Conservation (phyloP, 805 yeast species). For the Lipomyces anomalus region DNA sequence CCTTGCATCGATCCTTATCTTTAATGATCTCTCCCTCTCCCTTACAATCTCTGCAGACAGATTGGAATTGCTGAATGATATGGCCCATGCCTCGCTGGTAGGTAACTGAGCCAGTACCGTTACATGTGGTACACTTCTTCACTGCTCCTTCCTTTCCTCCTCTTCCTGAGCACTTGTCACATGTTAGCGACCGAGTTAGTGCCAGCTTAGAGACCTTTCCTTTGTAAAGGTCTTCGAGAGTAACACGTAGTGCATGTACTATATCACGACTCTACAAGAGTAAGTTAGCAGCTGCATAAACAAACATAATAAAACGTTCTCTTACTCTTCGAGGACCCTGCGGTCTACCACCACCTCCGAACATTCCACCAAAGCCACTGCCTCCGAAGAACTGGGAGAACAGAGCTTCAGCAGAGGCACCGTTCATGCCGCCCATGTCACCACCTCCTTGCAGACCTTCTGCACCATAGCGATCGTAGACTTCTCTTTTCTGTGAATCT, state of each 20-base stretch:
- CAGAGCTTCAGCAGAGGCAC: constrained; percentile 65
- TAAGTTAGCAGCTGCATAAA: background rate
- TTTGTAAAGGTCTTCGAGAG: constrained; percentile 87
- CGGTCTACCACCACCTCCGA: constrained; percentile 33
- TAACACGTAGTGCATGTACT: constrained; percentile 76
- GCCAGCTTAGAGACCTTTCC: constrained; percentile 95
- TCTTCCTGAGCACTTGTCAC: constrained; percentile 84
- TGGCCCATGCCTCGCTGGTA: constrained; percentile 99
- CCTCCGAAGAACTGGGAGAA: constrained; percentile 85
- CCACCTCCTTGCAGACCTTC: constrained; percentile 85
- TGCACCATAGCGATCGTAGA: constrained; percentile 86
- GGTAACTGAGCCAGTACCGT: constrained; percentile 86
- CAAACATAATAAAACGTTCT: background rate
- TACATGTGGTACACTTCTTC: constrained; percentile 78
- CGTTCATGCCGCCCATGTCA: constrained; percentile 60
- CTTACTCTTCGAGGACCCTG: constrained; percentile 26
- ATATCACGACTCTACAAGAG: constrained; percentile 54
- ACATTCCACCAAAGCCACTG: constrained; percentile 36
- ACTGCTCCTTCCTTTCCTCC: constrained; percentile 95
- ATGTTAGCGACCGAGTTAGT: constrained; percentile 81
- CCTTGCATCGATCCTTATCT: constrained; percentile 80
- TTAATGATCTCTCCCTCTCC: constrained; percentile 89
- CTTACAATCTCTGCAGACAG: constrained; percentile 83
- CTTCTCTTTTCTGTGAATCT: constrained; percentile 80
- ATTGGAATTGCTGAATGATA: constrained; percentile 96